Percentiles rank a stretch among this genome's conserved stretches.
phyloP scores from a whole-genome alignment of 2,329 filamentous ascomycete genomes.

The Thielaviopsis ethacetica region DNA sequence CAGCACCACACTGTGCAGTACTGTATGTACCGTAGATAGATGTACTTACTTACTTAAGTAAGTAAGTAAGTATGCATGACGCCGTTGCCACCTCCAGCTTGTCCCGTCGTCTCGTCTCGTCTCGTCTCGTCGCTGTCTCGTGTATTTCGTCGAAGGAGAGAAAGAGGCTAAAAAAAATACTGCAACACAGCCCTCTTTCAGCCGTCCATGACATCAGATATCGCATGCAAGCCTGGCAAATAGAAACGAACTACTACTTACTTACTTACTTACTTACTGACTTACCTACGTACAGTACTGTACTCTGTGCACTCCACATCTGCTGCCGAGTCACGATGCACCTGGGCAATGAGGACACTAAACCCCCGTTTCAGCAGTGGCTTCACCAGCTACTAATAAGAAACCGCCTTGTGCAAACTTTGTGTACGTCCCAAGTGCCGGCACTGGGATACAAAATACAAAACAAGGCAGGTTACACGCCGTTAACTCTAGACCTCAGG shows the following conservation, averaged over 20 bases:
- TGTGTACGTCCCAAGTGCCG: background rate
- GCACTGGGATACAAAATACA: no score
- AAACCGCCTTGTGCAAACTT: background rate
- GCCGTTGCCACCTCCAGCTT: background rate
- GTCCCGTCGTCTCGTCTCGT: background rate
- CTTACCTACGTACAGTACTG: no score
- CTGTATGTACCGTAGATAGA: no score
- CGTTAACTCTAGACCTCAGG: background rate
- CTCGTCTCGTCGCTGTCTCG: no score
- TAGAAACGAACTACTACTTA: background rate
- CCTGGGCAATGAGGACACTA: background rate
- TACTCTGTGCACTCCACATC: no score
- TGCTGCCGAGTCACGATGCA: background rate
- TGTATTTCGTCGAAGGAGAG: no score
- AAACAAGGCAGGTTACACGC: background rate
- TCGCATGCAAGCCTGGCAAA: background rate
- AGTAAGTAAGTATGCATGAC: no score
- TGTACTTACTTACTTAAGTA: no score
- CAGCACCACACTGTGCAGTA: no score
- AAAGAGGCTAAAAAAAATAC: no score
- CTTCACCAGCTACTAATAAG: background rate
- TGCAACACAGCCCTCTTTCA: background rate
- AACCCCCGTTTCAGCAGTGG: background rate
- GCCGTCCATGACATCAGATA: background rate
- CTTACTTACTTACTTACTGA: no score